Evolutionary conservation across 192 early-diverging fungal species (phyloP).

Genomic region (Entomortierella parvispora): DNA sequence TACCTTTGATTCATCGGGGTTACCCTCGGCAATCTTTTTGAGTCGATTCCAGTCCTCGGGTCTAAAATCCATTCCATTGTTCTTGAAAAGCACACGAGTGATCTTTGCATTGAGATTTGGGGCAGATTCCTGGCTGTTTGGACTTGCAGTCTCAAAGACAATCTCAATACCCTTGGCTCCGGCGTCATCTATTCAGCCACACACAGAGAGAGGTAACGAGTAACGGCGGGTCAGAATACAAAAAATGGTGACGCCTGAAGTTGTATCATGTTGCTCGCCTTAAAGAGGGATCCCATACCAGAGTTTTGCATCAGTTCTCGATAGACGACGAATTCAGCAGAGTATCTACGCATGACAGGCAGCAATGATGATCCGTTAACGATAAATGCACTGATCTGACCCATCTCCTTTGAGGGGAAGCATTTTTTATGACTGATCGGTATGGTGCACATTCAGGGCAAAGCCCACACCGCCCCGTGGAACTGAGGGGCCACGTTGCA

Average conservation of each 20-base stretch:
- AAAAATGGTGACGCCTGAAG: no score
- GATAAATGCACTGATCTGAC: no score
- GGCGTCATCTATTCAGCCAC: conserved; percentile 80
- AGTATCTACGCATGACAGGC: conserved; percentile 63
- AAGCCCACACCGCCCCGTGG: no score
- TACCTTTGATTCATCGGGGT: conserved; percentile 77
- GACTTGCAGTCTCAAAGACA: conserved; percentile 63
- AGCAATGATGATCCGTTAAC: conserved; percentile 1
- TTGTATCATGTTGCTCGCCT: no score
- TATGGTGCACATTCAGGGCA: no score
- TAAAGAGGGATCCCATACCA: no score
- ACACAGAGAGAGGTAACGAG: neutral
- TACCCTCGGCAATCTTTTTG: conserved; percentile 91
- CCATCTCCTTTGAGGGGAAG: no score
- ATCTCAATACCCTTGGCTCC: conserved; percentile 66
- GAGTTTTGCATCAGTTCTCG: conserved; percentile 81
- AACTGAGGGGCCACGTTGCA: no score
- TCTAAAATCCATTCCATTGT: conserved; percentile 85
- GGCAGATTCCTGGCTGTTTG: conserved; percentile 30
- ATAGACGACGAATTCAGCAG: conserved; percentile 86
- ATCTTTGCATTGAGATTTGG: conserved; percentile 58
- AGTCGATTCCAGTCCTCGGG: conserved; percentile 86
- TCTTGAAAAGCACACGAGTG: conserved; percentile 71
- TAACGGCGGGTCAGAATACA: no score
- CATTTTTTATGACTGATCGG: no score